Conservation (phyloP, 1,139 yeast species). For the Magnusiomyces tetraspermus region DNA sequence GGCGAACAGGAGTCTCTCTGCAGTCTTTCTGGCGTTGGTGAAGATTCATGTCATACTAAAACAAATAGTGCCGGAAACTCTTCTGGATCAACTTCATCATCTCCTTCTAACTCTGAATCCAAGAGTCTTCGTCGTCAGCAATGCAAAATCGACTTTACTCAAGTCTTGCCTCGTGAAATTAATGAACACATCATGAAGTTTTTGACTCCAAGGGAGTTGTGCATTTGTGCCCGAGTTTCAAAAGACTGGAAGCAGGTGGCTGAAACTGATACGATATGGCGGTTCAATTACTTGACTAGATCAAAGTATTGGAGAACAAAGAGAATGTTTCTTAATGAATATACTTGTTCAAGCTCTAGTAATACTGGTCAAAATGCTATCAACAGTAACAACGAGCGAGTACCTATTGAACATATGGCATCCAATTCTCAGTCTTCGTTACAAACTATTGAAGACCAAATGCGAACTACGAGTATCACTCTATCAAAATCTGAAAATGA, state of each 20-base stretch:
- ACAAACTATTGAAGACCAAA: not conserved
- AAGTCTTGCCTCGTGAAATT: conserved; percentile 26
- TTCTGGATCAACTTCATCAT: not conserved
- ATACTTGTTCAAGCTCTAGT: no score
- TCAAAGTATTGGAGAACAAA: conserved; percentile 19
- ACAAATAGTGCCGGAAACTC: not conserved
- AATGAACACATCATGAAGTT: conserved; percentile 19
- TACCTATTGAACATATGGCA: not conserved
- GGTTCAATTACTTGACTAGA: conserved; percentile 17
- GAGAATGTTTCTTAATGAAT: not conserved
- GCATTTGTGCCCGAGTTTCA: conserved; percentile 22
- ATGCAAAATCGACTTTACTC: conserved; percentile 18
- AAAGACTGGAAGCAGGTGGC: conserved; percentile 22
- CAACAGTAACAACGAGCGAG: no score
- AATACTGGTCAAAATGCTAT: no score
- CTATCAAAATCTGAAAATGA: not conserved
- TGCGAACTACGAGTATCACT: not conserved
- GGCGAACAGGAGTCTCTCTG: conserved; percentile 10
- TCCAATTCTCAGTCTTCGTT: not conserved
- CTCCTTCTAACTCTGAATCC: not conserved
- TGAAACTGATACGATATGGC: conserved; percentile 24
- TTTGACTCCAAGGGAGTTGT: conserved; percentile 19
- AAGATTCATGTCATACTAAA: not conserved
- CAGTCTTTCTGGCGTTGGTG: conserved; percentile 1
- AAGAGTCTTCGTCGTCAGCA: not conserved